Evolutionary conservation across 192 early-diverging fungal genomes (phyloP).

Genomic region (Chytriomyces sp.): DNA sequence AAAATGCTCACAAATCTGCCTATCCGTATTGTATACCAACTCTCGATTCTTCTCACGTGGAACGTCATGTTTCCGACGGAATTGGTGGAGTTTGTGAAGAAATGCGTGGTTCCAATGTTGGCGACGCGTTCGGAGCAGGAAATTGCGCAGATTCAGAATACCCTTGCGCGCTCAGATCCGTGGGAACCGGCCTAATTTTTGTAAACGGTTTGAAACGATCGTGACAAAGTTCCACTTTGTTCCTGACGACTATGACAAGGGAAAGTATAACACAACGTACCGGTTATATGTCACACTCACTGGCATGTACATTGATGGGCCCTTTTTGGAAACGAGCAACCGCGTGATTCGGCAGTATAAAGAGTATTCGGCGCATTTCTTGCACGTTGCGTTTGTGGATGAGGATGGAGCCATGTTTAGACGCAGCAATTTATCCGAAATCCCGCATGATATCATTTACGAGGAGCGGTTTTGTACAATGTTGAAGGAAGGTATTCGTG

Average conservation of each 20-base stretch:
- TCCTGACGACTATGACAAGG: background rate
- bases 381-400: slow-evolving; percentile 73
- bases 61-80: slow-evolving; percentile 25
- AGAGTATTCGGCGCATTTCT: slow-evolving; percentile 58
- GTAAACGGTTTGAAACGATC: background rate
- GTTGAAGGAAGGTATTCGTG: slow-evolving; percentile 49
- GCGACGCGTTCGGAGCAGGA: background rate
- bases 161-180: background rate
- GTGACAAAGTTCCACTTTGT: background rate
- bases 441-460: slow-evolving; percentile 43
- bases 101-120: slow-evolving; percentile 1
- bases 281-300: slow-evolving; percentile 69
- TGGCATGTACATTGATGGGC: slow-evolving; percentile 65
- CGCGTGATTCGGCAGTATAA: slow-evolving; percentile 68
- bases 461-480: slow-evolving; percentile 56
- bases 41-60: slow-evolving; percentile 21
- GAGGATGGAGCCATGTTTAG: slow-evolving; percentile 57
- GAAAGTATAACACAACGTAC: slow-evolving; percentile 24
- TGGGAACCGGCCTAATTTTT: slow-evolving; percentile 28
- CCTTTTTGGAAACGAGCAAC: slow-evolving; percentile 73
- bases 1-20: slow-evolving; percentile 9
- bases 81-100: background rate
- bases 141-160: slow-evolving; percentile 6
- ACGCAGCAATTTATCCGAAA: slow-evolving; percentile 36
- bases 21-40: slow-evolving; percentile 17